A percentile compares a stretch with the other conserved stretches of the same genome.
Conservation (phyloP, 2,329 filamentous ascomycete species). For the Fusarium pseudoanthophilum region DNA sequence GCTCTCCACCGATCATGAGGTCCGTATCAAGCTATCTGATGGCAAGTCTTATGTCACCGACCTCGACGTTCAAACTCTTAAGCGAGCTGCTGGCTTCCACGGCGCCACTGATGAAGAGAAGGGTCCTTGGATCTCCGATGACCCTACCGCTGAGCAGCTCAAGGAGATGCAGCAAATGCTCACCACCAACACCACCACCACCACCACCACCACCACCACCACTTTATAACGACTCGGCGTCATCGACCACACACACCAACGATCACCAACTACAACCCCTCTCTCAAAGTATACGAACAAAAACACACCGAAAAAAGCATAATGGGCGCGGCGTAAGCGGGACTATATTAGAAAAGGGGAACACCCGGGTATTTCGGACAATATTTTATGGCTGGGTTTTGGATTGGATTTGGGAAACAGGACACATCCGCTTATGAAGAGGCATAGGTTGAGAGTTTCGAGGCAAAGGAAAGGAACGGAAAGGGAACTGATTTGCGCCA, state of each 20-base stretch:
- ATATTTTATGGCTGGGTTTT: constrained; percentile 17
- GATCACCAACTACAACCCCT: constrained; percentile 8
- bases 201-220: constrained; percentile 11
- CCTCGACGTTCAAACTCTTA: constrained; percentile 89
- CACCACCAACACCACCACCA: constrained; percentile 38
- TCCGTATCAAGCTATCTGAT: constrained; percentile 82
- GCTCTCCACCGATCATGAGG: constrained; percentile 94
- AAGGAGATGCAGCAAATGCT: constrained; percentile 68
- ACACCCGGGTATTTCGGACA: constrained; percentile 17
- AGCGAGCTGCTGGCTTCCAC: constrained; percentile 86
- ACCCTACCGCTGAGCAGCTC: constrained; percentile 71
- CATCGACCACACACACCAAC: neutral
- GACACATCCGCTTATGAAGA: constrained; percentile 20
- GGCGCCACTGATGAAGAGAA: constrained; percentile 86
- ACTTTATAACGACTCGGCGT: constrained; percentile 25
- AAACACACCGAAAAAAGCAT: constrained; percentile 42
- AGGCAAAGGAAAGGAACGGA: constrained; percentile 18
- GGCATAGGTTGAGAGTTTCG: constrained; percentile 12
- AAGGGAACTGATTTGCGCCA: constrained; percentile 34
- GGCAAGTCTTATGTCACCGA: constrained; percentile 88
- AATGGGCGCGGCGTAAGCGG: constrained; percentile 45
- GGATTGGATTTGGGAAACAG: constrained; percentile 17
- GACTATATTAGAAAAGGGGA: constrained; percentile 41
- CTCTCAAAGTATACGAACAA: constrained; percentile 27
- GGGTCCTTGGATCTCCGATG: constrained; percentile 82